Percentiles rank a stretch among this genome's conserved stretches.
Conservation (phyloP, 352 stramenopile genomes). For the Plasmopara viticola region DNA sequence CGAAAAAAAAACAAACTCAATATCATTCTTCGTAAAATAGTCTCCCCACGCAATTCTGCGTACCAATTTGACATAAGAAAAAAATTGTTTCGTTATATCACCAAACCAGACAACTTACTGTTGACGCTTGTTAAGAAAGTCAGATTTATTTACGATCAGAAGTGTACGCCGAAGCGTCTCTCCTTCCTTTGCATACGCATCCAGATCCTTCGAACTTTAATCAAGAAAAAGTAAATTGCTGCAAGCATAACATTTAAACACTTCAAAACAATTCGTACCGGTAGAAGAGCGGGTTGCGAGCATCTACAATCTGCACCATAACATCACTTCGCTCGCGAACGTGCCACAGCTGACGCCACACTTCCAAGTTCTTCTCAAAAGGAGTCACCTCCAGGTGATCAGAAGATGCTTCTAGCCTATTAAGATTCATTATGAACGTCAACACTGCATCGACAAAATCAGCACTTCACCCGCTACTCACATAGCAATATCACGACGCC, state of each 20-base stretch:
- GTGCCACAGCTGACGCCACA: constrained; percentile 99
- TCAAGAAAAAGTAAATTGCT: constrained; percentile 1
- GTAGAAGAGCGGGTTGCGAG: constrained; percentile 98
- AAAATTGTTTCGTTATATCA: not conserved
- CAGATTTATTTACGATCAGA: constrained; percentile 99
- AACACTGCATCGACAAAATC: constrained; percentile 5
- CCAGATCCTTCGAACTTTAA: constrained; percentile 90
- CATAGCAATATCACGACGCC: constrained; percentile 94
- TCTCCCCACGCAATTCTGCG: constrained; percentile 86
- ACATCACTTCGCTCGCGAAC: constrained; percentile 97
- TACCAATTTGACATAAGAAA: not conserved
- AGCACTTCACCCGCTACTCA: constrained; percentile 22
- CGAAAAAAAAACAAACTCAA: constrained; percentile 97
- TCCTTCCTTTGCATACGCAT: constrained; percentile 93
- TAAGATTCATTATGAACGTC: constrained; percentile 4
- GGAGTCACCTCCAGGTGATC: constrained; percentile 92
- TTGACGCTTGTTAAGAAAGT: constrained; percentile 94
- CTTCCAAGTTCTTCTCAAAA: constrained; percentile 99
- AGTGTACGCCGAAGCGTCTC: constrained; percentile 86
- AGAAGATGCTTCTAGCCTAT: constrained; percentile 66
- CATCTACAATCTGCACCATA: constrained; percentile 98
- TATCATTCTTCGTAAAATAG: constrained; percentile 89
- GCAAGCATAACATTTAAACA: not conserved
- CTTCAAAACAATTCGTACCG: constrained; percentile 25
- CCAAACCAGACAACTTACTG: constrained; percentile 34